Evolutionary conservation across 345 rosid species (phyloP).

Genomic region (Syzygium oleosum): DNA sequence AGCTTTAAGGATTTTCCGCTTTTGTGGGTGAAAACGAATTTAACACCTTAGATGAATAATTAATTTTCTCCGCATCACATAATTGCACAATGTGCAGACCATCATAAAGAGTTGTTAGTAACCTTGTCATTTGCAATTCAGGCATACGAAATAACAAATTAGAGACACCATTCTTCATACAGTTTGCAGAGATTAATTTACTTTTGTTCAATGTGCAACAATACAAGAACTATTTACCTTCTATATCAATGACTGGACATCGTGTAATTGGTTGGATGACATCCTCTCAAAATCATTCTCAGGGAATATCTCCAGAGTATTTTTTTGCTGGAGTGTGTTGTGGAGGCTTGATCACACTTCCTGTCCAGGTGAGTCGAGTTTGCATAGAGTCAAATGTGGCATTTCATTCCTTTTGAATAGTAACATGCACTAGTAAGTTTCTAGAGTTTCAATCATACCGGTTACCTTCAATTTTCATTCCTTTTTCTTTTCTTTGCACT

Average conservation of each 20-base stretch:
- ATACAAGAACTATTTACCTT: background rate
- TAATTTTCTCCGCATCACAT: background rate
- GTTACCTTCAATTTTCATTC: background rate
- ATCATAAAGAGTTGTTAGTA: background rate
- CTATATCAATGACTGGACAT: background rate
- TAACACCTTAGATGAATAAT: background rate
- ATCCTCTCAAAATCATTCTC: conserved; percentile 3
- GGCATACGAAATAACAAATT: background rate
- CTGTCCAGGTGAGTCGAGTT: conserved; percentile 52
- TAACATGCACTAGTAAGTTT: background rate
- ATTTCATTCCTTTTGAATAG: background rate
- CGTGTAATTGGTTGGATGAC: background rate
- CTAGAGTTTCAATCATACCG: background rate
- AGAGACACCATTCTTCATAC: background rate
- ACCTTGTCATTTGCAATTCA: background rate
- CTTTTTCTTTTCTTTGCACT: background rate
- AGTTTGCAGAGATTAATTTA: background rate
- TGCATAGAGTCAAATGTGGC: background rate
- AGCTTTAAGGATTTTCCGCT: background rate
- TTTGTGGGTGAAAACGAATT: background rate
- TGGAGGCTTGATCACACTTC: conserved; percentile 84
- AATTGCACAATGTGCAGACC: background rate
- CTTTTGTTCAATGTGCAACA: background rate
- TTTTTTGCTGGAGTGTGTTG: conserved; percentile 95
- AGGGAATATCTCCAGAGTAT: conserved; percentile 82